Conservation (phyloP, 2,329 filamentous ascomycete genomes). For the Fusarium coffeatum region DNA sequence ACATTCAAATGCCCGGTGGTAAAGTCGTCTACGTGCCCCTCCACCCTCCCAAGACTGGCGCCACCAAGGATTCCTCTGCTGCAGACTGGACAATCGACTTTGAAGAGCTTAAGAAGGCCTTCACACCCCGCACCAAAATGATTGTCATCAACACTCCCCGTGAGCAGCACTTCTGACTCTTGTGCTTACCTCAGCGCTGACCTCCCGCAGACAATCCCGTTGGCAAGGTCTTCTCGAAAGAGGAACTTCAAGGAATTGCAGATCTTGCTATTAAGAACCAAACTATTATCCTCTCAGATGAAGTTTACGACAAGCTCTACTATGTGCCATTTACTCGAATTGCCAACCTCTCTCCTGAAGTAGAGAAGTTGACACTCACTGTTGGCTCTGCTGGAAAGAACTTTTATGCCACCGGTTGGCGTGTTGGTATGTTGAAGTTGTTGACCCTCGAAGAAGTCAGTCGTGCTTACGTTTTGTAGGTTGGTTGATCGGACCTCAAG, state of each 20-base stretch:
- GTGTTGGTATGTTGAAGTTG: slow-evolving; percentile 67
- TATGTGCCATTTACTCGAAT: slow-evolving; percentile 96
- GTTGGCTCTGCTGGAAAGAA: slow-evolving; percentile 98
- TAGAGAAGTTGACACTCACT: slow-evolving; percentile 88
- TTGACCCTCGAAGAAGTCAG: rapidly evolving
- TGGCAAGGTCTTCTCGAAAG: slow-evolving; percentile 90
- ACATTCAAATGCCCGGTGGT: slow-evolving; percentile 98
- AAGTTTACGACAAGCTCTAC: slow-evolving; percentile 94
- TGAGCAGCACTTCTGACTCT: slow-evolving; percentile 42
- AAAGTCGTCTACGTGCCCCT: slow-evolving; percentile 96
- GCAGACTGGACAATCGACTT: slow-evolving; percentile 91
- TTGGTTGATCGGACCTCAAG: slow-evolving; percentile 89
- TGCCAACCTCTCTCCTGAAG: slow-evolving; percentile 88
- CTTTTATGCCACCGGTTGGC: slow-evolving; percentile 98
- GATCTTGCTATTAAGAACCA: slow-evolving; percentile 92
- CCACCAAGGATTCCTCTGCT: slow-evolving; percentile 82
- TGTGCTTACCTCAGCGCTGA: slow-evolving; percentile 17
- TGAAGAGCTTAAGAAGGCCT: slow-evolving; percentile 80
- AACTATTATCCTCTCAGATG: slow-evolving; percentile 91
- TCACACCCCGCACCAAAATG: slow-evolving; percentile 93
- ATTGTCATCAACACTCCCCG: slow-evolving; percentile 85
- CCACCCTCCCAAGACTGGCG: slow-evolving; percentile 85
- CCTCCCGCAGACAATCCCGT: slow-evolving; percentile 81
- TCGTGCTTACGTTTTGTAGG: slow-evolving; percentile 56
- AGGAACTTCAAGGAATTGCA: slow-evolving; percentile 86